phyloP scores from a whole-genome alignment of 78 protist species.

The Dictyostelium brefeldianum region DNA sequence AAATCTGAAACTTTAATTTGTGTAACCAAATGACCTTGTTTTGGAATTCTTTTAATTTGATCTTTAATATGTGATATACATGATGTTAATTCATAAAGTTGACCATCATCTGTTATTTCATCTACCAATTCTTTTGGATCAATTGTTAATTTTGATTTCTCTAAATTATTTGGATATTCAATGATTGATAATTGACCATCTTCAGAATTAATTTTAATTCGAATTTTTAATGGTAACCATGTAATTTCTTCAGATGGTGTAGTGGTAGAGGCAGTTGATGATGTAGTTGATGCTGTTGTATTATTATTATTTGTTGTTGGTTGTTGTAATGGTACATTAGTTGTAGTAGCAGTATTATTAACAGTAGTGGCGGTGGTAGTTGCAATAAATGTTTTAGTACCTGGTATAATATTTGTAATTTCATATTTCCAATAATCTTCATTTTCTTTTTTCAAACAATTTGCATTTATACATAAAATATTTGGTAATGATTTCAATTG shows the following conservation, averaged over 20 bases:
- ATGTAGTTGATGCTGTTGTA: not conserved
- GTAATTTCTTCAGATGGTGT: conserved; percentile 36
- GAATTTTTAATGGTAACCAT: conserved; percentile 58
- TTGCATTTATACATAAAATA: conserved; percentile 68
- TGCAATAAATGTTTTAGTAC: conserved; percentile 36
- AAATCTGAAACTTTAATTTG: conserved; percentile 30
- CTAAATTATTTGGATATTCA: conserved; percentile 60
- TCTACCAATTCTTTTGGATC: conserved; percentile 20
- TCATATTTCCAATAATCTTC: conserved; percentile 81
- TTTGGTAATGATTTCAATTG: conserved; percentile 60
- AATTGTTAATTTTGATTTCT: not conserved
- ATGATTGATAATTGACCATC: conserved; percentile 21
- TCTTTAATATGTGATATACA: conserved; percentile 64
- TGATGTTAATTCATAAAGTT: conserved; percentile 60
- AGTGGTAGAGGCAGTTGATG: not conserved
- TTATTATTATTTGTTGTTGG: not conserved
- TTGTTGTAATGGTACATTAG: not conserved
- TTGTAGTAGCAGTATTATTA: not conserved
- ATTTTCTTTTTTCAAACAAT: conserved; percentile 64
- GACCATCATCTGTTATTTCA: conserved; percentile 30
- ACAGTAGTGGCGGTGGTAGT: not conserved
- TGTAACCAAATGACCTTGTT: conserved; percentile 55
- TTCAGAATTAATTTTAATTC: conserved; percentile 39
- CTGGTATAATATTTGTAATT: conserved; percentile 39
- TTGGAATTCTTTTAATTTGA: conserved; percentile 61